Conservation (phyloP, 2,329 filamentous ascomycete species). For the Geoglossum cookeanum region DNA sequence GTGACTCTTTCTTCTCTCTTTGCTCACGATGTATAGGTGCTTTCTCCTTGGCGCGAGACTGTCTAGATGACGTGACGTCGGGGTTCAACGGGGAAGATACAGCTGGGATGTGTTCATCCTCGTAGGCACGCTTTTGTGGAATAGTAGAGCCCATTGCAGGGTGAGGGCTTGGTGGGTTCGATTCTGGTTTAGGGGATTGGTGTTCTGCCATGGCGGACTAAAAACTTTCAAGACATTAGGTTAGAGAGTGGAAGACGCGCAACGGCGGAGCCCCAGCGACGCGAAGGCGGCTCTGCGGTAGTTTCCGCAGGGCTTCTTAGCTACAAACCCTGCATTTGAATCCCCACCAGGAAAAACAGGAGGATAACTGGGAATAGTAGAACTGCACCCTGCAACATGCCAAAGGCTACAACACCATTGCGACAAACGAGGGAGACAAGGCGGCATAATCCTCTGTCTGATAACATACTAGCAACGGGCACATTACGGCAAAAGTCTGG, state of each 20-base stretch:
- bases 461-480: constrained; percentile 58
- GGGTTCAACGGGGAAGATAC: constrained; percentile 60
- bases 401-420: constrained; percentile 48
- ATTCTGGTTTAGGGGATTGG: background rate
- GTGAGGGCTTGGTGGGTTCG: constrained; percentile 4
- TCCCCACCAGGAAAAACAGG: background rate
- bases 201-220: background rate
- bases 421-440: constrained; percentile 31
- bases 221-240: background rate
- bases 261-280: background rate
- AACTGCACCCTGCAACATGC: constrained; percentile 36
- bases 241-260: background rate
- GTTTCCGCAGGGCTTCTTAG: background rate
- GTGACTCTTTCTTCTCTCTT: constrained; percentile 29
- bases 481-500: constrained; percentile 55
- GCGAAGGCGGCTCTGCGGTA: background rate
- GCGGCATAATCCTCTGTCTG: constrained; percentile 78
- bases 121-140: constrained; percentile 45
- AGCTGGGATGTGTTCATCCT: constrained; percentile 50
- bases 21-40: constrained; percentile 27
- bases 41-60: constrained; percentile 33
- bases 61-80: constrained; percentile 55
- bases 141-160: constrained; percentile 22
- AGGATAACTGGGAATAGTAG: background rate
- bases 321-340: background rate